Evolutionary conservation across 331 rosid genomes (phyloP).

Genomic region (Stylosanthes scabra): DNA sequence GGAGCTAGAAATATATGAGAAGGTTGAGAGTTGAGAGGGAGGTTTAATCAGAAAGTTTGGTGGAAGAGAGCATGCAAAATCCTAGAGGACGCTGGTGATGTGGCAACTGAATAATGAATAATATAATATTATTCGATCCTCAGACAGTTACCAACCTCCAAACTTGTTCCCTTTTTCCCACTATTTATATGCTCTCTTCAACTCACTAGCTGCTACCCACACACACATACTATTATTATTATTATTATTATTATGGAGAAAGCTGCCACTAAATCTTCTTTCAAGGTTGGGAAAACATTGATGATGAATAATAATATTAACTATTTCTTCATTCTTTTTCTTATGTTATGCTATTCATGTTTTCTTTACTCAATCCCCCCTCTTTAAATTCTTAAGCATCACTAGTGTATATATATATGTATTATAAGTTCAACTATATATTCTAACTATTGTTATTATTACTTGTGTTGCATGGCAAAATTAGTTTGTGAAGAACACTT

Average conservation of each 20-base stretch:
- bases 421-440: neutral
- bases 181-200: constrained; percentile 45
- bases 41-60: constrained; percentile 98
- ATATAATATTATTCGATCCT: neutral
- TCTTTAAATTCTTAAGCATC: neutral
- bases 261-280: constrained; percentile 62
- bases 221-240: constrained; percentile 40
- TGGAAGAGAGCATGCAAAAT: constrained; percentile 70
- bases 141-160: constrained; percentile 82
- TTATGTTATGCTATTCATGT: too few species aligned
- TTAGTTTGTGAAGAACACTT: constrained; percentile 64
- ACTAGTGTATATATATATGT: too few species aligned
- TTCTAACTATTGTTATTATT: constrained; percentile 42
- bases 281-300: constrained; percentile 53
- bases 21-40: constrained; percentile 87
- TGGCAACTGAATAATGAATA: constrained; percentile 62
- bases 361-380: constrained; percentile 25
- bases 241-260: constrained; percentile 68
- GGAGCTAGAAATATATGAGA: constrained; percentile 52
- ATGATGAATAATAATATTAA: too few species aligned
- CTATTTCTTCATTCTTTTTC: neutral
- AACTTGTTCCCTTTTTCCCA: constrained; percentile 40
- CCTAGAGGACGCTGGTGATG: constrained; percentile 72
- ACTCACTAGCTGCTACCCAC: constrained; percentile 33
- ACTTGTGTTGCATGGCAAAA: constrained; percentile 15